These are phyloP conservation scores for Yamadazyma philogaea DNA, from an alignment of 805 yeast genomes.

Conservation along the genomic window DNA sequence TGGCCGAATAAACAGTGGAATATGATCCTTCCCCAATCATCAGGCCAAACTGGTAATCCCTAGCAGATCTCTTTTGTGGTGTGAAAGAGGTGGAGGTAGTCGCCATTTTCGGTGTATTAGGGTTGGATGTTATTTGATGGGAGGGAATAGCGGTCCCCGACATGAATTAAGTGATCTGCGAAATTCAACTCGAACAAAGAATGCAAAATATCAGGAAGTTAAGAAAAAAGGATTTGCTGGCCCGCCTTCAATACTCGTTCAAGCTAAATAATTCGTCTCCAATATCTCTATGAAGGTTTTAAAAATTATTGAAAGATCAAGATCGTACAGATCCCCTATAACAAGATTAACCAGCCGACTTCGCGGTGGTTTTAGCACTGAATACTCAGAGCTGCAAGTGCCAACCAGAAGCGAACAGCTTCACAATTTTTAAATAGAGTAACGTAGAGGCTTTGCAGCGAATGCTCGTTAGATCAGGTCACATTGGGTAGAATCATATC, in stretches of 20 bases:
- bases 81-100: not conserved
- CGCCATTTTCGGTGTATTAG: not conserved
- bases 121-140: not conserved
- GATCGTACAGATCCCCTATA: not conserved
- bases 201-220: no score
- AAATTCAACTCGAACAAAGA: not conserved
- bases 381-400: not conserved
- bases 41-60: conserved; percentile 86
- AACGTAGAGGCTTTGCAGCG: no score
- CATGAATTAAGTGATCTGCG: conserved; percentile 4
- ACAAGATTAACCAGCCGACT: not conserved
- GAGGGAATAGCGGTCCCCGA: conserved; percentile 8
- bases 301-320: not conserved
- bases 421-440: not conserved
- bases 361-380: conserved; percentile 1
- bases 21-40: conserved; percentile 94
- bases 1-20: conserved; percentile 87
- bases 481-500: no score
- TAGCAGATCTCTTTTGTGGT: conserved; percentile 51
- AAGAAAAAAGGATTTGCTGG: not conserved
- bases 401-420: not conserved
- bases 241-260: not conserved
- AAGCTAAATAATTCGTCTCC: not conserved
- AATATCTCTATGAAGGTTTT: not conserved
- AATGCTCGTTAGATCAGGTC: no score